Percentiles rank a stretch among this genome's conserved stretches.
Evolutionary conservation across 163 green algal genomes (phyloP).

Genomic region (Scenedesmus sp.): DNA sequence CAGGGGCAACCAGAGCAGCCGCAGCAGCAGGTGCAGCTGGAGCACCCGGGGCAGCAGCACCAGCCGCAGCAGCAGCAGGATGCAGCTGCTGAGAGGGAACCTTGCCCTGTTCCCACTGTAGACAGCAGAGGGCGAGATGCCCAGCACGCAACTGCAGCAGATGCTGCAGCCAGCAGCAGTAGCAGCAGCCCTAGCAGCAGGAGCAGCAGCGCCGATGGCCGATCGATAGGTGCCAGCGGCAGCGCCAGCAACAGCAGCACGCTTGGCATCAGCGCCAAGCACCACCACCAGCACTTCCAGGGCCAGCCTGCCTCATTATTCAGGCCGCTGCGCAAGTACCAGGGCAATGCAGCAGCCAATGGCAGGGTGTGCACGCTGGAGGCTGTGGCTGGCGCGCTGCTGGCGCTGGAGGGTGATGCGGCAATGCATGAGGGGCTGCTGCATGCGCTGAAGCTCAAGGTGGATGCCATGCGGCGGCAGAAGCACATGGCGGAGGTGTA

Average conservation of each 20-base stretch:
- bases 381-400: slow-evolving; percentile 37
- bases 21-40: neutral
- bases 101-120: neutral
- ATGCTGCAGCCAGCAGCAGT: neutral
- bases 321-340: slow-evolving; percentile 46
- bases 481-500: slow-evolving; percentile 49
- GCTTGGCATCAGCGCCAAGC: neutral
- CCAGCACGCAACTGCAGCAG: neutral
- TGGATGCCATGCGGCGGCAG: slow-evolving; percentile 46
- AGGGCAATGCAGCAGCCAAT: slow-evolving; percentile 27
- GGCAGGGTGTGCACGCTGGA: slow-evolving; percentile 47
- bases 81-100: neutral
- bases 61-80: slow-evolving; percentile 8
- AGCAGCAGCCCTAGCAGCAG: neutral
- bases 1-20: neutral
- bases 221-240: neutral
- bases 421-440: slow-evolving; percentile 43
- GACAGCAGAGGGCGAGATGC: neutral
- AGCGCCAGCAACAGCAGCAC: slow-evolving; percentile 1
- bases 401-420: slow-evolving; percentile 35
- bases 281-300: neutral
- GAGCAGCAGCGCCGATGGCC: neutral
- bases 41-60: neutral
- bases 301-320: slow-evolving; percentile 9
- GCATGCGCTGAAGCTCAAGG: slow-evolving; percentile 39